Base-by-base conservation (phyloP, 2,329 filamentous ascomycete species). In the Cercospora janseana region DNA sequence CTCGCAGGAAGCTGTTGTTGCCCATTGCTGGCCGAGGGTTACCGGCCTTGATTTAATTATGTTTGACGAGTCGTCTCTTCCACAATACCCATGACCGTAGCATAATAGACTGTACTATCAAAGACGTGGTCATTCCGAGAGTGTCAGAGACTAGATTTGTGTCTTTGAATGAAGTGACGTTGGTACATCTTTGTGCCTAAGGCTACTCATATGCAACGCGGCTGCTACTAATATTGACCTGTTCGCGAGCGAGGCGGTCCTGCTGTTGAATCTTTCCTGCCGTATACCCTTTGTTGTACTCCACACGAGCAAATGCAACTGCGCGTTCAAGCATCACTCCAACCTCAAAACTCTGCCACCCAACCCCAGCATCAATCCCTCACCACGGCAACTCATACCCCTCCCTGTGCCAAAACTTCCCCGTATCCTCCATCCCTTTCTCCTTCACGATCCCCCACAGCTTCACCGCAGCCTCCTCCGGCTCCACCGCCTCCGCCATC, bases 371-470 rank as follows among this genome's bases (percentile, higher is more conserved):
- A n/a, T n/a, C n/a, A 28, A 28, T 16, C 7, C 21, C 20, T 34
- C 29, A 75, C 72, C 72, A 75, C 3, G 69, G 70, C 52, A 75
- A 51, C 49, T 75, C 72, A 32, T 66, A 63, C 2, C 72, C 72
- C 51, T 70, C 73, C 4, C 72, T 54, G 63, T 75, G 72, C 65
- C 68, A 75, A 54, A 73, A 76, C 52, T 54, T 73, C 26, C 72
- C 73, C 9, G 67, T 71, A 24, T 70, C 69, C 41, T 70, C 67
- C 15, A 73, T 55, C 2, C 60, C 63, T 57, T 75, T 73, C n/a
- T 54, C 51, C 52, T 61, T 64, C 41, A 74, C 54, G 5, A 75
- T 66, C 31, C 57, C 56, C 71, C 69, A 76, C 49, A 75, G 52
- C 61, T 75, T 74, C 28, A 46, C 59, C 24, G 71, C 74, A 37